Base-by-base conservation (phyloP, 305 asterid species). In the Withania somnifera region DNA sequence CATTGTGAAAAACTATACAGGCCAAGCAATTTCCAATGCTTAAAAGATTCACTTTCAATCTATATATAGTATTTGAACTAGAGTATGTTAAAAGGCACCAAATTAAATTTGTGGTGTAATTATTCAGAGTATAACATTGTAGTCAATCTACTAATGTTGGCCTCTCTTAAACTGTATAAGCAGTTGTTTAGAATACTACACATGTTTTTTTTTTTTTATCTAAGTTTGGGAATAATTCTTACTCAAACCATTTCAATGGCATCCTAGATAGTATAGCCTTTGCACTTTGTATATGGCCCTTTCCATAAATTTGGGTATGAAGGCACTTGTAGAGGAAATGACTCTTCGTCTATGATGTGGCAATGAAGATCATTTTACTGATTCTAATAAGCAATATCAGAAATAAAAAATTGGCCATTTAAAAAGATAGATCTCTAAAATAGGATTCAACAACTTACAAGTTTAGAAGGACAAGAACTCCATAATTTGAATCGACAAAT, bases 281-380 rank as follows among this genome's bases (percentile, higher is more conserved):
- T 98, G 94, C 92, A 92, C 89, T 91, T 95, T 22, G 97, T 87
- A 82, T 95, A 95, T 52, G 98, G 89, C 45, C 98, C 98, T 87
- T 90, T 92, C 99, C 98, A 95, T 88, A 95, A 89, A 36, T 93
- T 91, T 77, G 99, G 97, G 83, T 89, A 95, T 45, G 90, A 83
- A 76, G 99, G 99, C 79, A 95, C 92, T 90, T 95, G 98, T 61
- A 95, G 91, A 83, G 99, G 99, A 91, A 95, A 95, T 54, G 99
- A 93, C 88, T 95, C 92, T 91, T 93, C 98, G 82, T 95, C 99
- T 84, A 95, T 91, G 84, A 95, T 92, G 90, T 95, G 99, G 98
- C 99, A 95, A 80, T 95, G 99, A 84, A 95, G 92, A 86, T 93
- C 97, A 88, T 95, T 95, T 98, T 93, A 91, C 91, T 84, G 89